phyloP scores from a whole-genome alignment of 345 rosid species.

The Acer saccharum region DNA sequence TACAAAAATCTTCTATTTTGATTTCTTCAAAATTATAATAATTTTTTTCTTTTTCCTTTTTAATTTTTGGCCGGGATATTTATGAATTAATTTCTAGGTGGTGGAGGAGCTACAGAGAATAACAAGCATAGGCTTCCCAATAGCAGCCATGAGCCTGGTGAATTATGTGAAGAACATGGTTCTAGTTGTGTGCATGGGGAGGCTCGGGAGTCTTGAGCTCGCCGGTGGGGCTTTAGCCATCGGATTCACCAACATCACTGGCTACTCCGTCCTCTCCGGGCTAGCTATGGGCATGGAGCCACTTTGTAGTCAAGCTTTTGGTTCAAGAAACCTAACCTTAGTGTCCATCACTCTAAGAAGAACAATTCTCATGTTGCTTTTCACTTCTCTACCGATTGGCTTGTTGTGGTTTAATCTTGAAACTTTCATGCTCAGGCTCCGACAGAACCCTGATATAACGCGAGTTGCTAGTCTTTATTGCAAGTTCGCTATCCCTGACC shows the following conservation, averaged over 20 bases:
- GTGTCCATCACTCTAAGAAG: slow-evolving; percentile 56
- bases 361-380: slow-evolving; percentile 64
- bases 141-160: slow-evolving; percentile 69
- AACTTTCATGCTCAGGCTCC: slow-evolving; percentile 66
- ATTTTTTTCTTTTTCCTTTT: no score
- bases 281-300: slow-evolving; percentile 95
- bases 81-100: slow-evolving; percentile 38
- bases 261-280: slow-evolving; percentile 88
- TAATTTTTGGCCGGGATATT: no score
- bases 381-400: slow-evolving; percentile 64
- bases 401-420: slow-evolving; percentile 71
- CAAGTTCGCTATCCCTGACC: slow-evolving; percentile 73
- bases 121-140: slow-evolving; percentile 69
- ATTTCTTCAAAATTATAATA: background rate
- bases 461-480: slow-evolving; percentile 69
- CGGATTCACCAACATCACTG: slow-evolving; percentile 92
- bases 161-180: slow-evolving; percentile 76
- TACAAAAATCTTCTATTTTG: background rate
- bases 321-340: slow-evolving; percentile 58
- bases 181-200: slow-evolving; percentile 82
- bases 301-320: slow-evolving; percentile 83
- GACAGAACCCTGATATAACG: slow-evolving; percentile 65
- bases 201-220: slow-evolving; percentile 84
- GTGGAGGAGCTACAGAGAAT: slow-evolving; percentile 70
- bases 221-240: slow-evolving; percentile 92